phyloP scores from a whole-genome alignment of 768 basidiomycete species.

The Leccinum broughii region DNA sequence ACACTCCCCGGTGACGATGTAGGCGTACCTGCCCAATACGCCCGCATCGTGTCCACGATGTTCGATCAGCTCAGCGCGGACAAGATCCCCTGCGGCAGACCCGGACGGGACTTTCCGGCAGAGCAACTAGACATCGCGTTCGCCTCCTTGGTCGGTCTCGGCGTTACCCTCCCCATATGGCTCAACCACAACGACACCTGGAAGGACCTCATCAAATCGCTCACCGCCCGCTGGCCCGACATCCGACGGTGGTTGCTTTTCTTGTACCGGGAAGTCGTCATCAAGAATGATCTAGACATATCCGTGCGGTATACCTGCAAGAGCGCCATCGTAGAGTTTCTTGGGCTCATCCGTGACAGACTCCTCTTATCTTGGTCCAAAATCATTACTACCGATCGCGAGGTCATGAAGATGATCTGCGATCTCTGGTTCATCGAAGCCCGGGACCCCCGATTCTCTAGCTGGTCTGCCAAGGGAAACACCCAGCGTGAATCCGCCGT shows the following conservation, averaged over 20 bases:
- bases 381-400: constrained; percentile 23
- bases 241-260: constrained; percentile 31
- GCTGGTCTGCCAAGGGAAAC: constrained; percentile 11
- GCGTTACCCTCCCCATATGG: constrained; percentile 28
- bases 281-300: constrained; percentile 3
- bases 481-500: constrained; percentile 32
- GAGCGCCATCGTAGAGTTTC: constrained; percentile 26
- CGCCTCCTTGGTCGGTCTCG: constrained; percentile 21
- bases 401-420: constrained; percentile 30
- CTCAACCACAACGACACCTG: constrained; percentile 15
- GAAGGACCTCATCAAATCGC: constrained; percentile 14
- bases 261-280: constrained; percentile 19
- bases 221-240: constrained; percentile 23
- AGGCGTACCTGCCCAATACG: constrained; percentile 24
- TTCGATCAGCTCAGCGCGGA: constrained; percentile 22
- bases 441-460: constrained; percentile 24
- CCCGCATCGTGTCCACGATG: constrained; percentile 22
- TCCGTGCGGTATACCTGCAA: constrained; percentile 24
- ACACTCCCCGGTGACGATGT: constrained; percentile 4
- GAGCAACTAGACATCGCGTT: constrained; percentile 15
- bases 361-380: constrained; percentile 30
- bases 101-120: constrained; percentile 5
- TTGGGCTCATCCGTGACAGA: constrained; percentile 28
- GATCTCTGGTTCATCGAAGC: constrained; percentile 31
- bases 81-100: constrained; percentile 19